A percentile compares a stretch with the other conserved stretches of the same genome.
These are phyloP conservation scores for Acmispon strigosus DNA, from an alignment of 306 rosid genomes.

Conservation along the genomic window DNA sequence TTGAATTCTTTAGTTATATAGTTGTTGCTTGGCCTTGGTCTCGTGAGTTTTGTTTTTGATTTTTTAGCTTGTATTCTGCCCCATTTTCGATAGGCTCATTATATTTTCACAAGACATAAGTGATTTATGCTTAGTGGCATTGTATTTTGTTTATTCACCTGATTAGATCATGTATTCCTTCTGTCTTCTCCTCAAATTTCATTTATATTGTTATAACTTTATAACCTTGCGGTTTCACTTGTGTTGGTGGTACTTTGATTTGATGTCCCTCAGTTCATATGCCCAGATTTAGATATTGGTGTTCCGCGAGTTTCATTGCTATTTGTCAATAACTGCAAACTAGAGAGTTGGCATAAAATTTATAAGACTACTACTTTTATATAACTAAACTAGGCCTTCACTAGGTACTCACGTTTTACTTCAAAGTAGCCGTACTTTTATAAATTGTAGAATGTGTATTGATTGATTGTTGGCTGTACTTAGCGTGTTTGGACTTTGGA, in stretches of 20 bases:
- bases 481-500: no score
- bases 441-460: neutral
- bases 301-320: neutral
- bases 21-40: constrained; percentile 13
- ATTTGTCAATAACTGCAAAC: neutral
- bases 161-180: neutral
- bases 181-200: neutral
- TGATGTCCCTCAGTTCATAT: neutral
- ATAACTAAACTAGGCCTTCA: neutral
- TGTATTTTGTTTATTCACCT: constrained; percentile 1
- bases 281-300: neutral
- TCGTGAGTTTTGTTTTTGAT: constrained; percentile 21
- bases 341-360: neutral
- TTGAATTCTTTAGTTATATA: constrained; percentile 16
- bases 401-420: neutral
- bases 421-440: neutral
- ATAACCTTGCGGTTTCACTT: neutral
- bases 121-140: constrained; percentile 8
- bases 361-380: neutral
- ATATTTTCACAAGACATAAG: constrained; percentile 19
- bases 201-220: neutral
- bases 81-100: constrained; percentile 9
- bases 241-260: neutral
- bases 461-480: neutral
- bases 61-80: constrained; percentile 25